Evolutionary conservation across 495 filamentous ascomycete species (phyloP).

Genomic region (Tuber umbilicatum): DNA sequence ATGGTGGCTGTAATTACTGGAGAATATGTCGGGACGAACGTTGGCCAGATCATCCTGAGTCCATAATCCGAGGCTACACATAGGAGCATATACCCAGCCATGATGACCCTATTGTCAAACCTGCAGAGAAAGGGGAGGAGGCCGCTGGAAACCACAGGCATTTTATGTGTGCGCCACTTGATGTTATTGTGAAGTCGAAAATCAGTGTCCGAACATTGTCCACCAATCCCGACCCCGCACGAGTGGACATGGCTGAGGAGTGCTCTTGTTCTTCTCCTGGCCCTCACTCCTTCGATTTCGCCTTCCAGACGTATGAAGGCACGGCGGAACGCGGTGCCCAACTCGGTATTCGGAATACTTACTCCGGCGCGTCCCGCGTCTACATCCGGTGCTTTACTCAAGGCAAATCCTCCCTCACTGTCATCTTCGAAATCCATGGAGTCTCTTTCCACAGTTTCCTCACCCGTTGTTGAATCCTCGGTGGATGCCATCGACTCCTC

Average conservation of each 20-base stretch:
- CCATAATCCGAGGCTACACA: not conserved
- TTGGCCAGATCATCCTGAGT: not conserved
- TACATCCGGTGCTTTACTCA: not conserved
- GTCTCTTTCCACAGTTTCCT: not conserved
- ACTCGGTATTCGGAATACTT: not conserved
- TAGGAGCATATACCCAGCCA: not conserved
- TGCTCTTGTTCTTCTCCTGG: not conserved
- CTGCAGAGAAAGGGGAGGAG: not conserved
- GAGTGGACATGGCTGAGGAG: not conserved
- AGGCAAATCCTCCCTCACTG: not conserved
- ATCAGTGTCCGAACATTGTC: not conserved
- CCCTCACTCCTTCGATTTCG: not conserved
- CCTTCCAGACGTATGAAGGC: not conserved
- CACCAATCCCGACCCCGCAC: not conserved
- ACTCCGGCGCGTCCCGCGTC: not conserved
- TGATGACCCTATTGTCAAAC: not conserved
- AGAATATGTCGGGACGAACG: not conserved
- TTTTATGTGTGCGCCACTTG: not conserved
- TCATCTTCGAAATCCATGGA: not conserved
- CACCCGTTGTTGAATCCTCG: not conserved
- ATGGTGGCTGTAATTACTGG: not conserved
- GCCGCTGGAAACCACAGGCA: not conserved
- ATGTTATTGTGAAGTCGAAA: not conserved
- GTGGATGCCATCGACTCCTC: constrained; percentile 1
- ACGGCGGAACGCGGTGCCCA: not conserved